These are phyloP conservation scores for Oleoguttula mirabilis DNA, from an alignment of 495 filamentous ascomycete species.

Conservation along the genomic window DNA sequence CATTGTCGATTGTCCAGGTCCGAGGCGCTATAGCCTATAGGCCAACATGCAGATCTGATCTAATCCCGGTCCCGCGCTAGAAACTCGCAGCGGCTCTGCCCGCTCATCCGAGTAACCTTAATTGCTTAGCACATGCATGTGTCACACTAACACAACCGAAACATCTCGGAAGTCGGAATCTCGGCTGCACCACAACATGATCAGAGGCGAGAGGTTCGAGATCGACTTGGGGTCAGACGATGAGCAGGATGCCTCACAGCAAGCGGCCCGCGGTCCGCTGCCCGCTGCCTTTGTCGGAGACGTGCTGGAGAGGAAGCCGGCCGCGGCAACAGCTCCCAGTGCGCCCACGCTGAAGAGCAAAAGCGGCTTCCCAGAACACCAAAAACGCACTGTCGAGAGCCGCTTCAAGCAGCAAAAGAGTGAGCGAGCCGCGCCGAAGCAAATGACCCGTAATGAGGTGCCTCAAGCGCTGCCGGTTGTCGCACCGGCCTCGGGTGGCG, in stretches of 20 bases:
- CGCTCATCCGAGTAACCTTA: no score
- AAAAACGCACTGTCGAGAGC: constrained; percentile 57
- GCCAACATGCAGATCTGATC: no score
- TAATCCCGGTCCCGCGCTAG: no score
- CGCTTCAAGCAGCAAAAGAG: constrained; percentile 64
- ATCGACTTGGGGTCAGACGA: constrained; percentile 15
- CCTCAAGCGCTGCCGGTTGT: neutral
- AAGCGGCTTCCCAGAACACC: constrained; percentile 73
- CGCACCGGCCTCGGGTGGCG: neutral
- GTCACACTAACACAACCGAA: no score
- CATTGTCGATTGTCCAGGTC: no score
- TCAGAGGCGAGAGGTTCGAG: constrained; percentile 19
- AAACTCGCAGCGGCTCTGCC: no score
- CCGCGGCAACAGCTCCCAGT: constrained; percentile 45
- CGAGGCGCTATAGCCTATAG: no score
- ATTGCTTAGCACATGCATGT: no score
- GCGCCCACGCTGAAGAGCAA: constrained; percentile 48
- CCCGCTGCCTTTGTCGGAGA: constrained; percentile 51
- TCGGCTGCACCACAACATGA: no score
- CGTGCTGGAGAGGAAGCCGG: constrained; percentile 57
- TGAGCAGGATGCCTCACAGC: neutral
- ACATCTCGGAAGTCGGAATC: no score
- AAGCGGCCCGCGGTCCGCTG: neutral
- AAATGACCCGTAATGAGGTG: neutral
- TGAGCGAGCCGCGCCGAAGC: neutral